Base-by-base conservation (phyloP, 1,284 basidiomycete species). In the Schizopora paradoxa region DNA sequence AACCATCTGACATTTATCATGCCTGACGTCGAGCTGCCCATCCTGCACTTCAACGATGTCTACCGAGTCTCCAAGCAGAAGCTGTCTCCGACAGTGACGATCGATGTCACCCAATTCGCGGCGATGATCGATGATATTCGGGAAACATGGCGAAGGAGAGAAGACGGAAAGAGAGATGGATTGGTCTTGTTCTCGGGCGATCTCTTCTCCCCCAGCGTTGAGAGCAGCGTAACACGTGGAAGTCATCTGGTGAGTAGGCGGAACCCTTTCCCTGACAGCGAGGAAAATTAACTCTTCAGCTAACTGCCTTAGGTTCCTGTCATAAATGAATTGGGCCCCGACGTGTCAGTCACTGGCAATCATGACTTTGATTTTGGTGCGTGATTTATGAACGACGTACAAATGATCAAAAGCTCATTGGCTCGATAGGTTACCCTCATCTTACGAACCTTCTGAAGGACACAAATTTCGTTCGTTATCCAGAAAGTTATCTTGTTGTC, bases 111-210 rank as follows among this genome's bases (percentile, higher is more conserved):
- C 6, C 84, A 88, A 58, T 89, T 86, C 58, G 73, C 76, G 22
- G 73, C 74, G 10, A 65, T 85, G 43, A 60, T 87, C 31, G 71
- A 85, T 45, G 68, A 73, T 51, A 65, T 86, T 31, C 73, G 81
- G 43, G 61, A 66, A 43, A 58, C 62, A 28, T 86, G 82, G 82
- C 49, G 62, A 3, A 43, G 61, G 32, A 63, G 72, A 47, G 56
- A 65, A 8, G 76, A 80, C 53, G 74, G 74, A 2, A 23, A 67
- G 38, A 70, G 68, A 49, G 84, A 90, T 53, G 91, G 92, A 0
- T 68, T 96, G 2, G 73, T 86, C 0, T 66, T 96, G 2, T 96
- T 95, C 65, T 92, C 88, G 22, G 92, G 92, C 4, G 92, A 95
- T 61, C 68, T 89, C 3, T 92, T 92, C 61, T 82, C 83, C 14